These are phyloP conservation scores for Grifola frondosa DNA, from an alignment of 1,284 basidiomycete genomes.

Conservation along the genomic window DNA sequence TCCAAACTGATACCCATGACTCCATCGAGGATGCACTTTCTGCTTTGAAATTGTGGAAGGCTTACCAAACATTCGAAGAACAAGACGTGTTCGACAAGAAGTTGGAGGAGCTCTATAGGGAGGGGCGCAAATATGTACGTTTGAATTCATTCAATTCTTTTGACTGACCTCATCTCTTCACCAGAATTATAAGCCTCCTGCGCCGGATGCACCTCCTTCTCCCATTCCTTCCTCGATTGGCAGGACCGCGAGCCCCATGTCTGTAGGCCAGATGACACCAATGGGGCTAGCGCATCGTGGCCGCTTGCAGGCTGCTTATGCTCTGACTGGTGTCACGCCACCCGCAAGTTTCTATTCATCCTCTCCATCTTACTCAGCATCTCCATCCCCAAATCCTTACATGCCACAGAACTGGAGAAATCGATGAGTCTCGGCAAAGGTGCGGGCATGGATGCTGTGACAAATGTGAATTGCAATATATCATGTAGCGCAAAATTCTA, in stretches of 20 bases:
- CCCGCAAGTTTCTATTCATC: not conserved
- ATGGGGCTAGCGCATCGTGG: too few relatives aligned
- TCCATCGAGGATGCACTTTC: slow-evolving; percentile 95
- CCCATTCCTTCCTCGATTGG: slow-evolving; percentile 11
- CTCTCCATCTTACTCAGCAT: slow-evolving; percentile 9
- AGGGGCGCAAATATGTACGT: slow-evolving; percentile 70
- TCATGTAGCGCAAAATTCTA: not conserved
- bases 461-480: too few relatives aligned
- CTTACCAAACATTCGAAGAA: slow-evolving; percentile 77
- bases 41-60: slow-evolving; percentile 85
- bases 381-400: slow-evolving; percentile 7
- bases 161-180: not conserved
- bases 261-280: slow-evolving; percentile 16
- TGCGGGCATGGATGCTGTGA: too few relatives aligned
- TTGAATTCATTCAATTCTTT: not conserved
- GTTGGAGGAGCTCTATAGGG: slow-evolving; percentile 79
- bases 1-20: slow-evolving; percentile 93
- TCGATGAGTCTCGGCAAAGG: too few relatives aligned
- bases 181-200: slow-evolving; percentile 24
- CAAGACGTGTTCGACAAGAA: slow-evolving; percentile 84
- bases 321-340: too few relatives aligned
- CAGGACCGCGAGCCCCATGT: slow-evolving; percentile 11
- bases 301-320: too few relatives aligned
- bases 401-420: slow-evolving; percentile 19
- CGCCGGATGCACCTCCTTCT: slow-evolving; percentile 7